Evolutionary conservation across 129 eudicot genomes (phyloP).

Genomic region (Arctium lappa): DNA sequence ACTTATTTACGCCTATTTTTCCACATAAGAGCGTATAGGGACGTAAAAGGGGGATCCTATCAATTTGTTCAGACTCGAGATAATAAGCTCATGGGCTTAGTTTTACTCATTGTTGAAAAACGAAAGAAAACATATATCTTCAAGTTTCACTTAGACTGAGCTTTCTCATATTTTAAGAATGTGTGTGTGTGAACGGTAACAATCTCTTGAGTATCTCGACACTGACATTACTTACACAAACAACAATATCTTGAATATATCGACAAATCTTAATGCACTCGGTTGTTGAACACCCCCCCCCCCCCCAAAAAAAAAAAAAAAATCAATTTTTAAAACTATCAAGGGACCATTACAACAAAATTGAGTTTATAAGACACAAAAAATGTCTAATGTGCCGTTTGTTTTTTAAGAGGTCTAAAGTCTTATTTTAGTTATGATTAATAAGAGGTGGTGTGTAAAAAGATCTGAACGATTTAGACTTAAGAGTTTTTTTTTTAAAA

Average conservation of each 20-base stretch:
- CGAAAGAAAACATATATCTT: not conserved
- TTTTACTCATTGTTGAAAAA: not conserved
- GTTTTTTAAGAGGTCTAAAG: too few relatives aligned
- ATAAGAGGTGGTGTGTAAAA: too few relatives aligned
- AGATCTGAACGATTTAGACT: too few relatives aligned
- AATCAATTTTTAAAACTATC: too few relatives aligned
- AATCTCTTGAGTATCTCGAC: not conserved
- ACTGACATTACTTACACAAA: not conserved
- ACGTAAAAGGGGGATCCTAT: not conserved
- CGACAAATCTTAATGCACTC: not conserved
- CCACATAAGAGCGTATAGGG: not conserved
- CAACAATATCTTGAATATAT: too few relatives aligned
- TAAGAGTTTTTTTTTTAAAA: too few relatives aligned
- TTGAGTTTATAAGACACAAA: too few relatives aligned
- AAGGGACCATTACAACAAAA: too few relatives aligned
- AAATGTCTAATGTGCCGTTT: too few relatives aligned
- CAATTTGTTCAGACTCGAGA: not conserved
- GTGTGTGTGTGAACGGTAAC: not conserved
- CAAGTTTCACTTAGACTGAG: not conserved
- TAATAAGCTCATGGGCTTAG: not conserved
- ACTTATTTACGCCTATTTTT: not conserved
- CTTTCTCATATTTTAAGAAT: not conserved
- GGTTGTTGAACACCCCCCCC: not conserved
- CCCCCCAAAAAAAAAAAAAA: too few relatives aligned
- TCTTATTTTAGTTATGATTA: too few relatives aligned